A percentile compares a stretch with the other conserved stretches of the same genome.
Evolutionary conservation across 1,139 yeast genomes (phyloP).

Genomic region (Yamadazyma friedrichii): DNA sequence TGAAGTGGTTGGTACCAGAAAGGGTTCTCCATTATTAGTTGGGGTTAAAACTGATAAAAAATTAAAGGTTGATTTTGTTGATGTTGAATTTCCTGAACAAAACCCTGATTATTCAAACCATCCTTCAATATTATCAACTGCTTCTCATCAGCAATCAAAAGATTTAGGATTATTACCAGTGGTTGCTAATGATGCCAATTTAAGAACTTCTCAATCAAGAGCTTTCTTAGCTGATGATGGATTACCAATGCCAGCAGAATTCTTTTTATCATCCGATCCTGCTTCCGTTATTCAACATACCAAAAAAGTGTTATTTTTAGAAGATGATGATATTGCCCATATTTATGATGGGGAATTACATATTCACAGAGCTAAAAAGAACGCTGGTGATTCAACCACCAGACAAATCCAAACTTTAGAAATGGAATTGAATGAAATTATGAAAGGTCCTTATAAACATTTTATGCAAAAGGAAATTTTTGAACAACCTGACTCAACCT

Average conservation of each 20-base stretch:
- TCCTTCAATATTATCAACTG: neutral
- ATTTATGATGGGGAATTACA: slow-evolving; percentile 97
- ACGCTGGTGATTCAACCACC: slow-evolving; percentile 86
- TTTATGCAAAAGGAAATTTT: slow-evolving; percentile 99
- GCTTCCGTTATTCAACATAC: slow-evolving; percentile 98
- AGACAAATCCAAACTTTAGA: slow-evolving; percentile 96
- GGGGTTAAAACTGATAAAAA: slow-evolving; percentile 96
- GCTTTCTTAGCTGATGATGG: slow-evolving; percentile 93
- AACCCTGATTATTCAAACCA: slow-evolving; percentile 18
- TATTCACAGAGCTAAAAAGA: slow-evolving; percentile 93
- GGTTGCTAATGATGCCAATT: slow-evolving; percentile 39
- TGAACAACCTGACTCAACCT: slow-evolving; percentile 97
- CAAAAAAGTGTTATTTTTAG: slow-evolving; percentile 91
- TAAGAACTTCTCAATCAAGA: slow-evolving; percentile 89
- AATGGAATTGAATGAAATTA: slow-evolving; percentile 94
- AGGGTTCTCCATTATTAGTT: slow-evolving; percentile 94
- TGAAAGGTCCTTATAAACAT: slow-evolving; percentile 96
- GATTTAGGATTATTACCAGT: slow-evolving; percentile 32
- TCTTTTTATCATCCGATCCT: slow-evolving; percentile 95
- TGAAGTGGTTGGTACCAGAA: slow-evolving; percentile 95
- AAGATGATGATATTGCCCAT: slow-evolving; percentile 98
- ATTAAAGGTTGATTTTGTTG: slow-evolving; percentile 96
- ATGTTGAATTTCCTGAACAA: slow-evolving; percentile 87
- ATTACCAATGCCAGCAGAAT: slow-evolving; percentile 90
- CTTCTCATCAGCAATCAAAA: slow-evolving; percentile 2